Evolutionary conservation across 169 alveolate species (phyloP), one percentile per base, ranked within the genome.

Genomic region (Theileria parva): DNA sequence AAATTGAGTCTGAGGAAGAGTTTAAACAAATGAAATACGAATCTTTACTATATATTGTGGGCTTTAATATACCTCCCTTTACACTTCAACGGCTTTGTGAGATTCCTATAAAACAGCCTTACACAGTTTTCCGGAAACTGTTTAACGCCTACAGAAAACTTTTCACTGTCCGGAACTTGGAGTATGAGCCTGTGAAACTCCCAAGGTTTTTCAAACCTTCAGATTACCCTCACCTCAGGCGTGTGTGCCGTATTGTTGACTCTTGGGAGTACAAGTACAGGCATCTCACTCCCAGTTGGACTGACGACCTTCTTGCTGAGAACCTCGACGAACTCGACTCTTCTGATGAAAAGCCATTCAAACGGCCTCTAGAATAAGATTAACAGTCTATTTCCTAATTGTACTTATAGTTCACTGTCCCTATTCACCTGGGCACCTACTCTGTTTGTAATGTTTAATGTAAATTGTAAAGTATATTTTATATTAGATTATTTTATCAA

Each of bases 11-110:
- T n/a, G 19, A 21, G 51, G 28, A 63, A 7, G 80, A 74, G 32
- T n/a, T 50, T 9, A 11, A 21, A 19, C 74, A 76, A 34, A 77
- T 65, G 64, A 76, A 72, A 61, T 25, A 48, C 23, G 44, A 28
- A 19, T 50, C 21, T 13, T 51, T 84, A 4, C 44, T 79, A 13
- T 9, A 19, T 25, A 61, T 84, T 63, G 2, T n/a, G 34, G 44
- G 53, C 17, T 69, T 76, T 68, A 21, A 77, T 13, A 55, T 30
- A 7, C 87, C 86, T 32, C 86, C 86, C 0, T 17, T 84, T 9
- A 77, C 90, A 6, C 74, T 84, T 23, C 90, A 84, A 57, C 79
- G 90, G 19, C 77, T 84, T 39, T 7, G 71, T 27, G 90, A 84
- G 59, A 84, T 84, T 30, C 66, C 81, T 21, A 39, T 84, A 30